Percentiles rank a stretch among this genome's conserved stretches.
These are phyloP conservation scores for Fragosphaeria purpurea DNA, from an alignment of 2,329 filamentous ascomycete genomes.

Conservation along the genomic window DNA sequence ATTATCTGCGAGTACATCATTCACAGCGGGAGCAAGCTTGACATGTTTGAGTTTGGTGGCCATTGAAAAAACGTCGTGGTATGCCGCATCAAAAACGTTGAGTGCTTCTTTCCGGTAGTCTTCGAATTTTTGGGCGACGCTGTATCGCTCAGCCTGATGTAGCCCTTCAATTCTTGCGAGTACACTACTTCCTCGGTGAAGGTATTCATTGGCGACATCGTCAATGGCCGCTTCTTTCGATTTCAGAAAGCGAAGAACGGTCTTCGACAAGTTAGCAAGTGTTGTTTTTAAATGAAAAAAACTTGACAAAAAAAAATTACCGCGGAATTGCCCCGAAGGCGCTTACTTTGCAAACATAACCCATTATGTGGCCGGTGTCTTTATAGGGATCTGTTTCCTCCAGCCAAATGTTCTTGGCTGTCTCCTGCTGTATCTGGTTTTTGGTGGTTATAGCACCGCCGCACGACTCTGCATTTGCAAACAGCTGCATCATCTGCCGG, in stretches of 20 bases:
- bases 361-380: conserved; percentile 10
- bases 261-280: neutral
- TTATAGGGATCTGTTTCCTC: conserved; percentile 10
- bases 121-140: neutral
- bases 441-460: no score
- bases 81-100: neutral
- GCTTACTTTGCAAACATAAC: conserved; percentile 13
- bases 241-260: conserved; percentile 12
- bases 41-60: conserved; percentile 1
- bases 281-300: no score
- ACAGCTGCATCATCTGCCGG: conserved; percentile 8
- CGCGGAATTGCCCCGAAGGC: no score
- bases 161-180: conserved; percentile 1
- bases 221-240: conserved; percentile 13
- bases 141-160: conserved; percentile 1
- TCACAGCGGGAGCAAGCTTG: conserved; percentile 2
- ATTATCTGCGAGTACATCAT: conserved; percentile 1
- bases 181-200: conserved; percentile 7
- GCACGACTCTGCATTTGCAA: neutral
- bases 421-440: neutral
- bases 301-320: neutral
- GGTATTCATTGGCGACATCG: conserved; percentile 12
- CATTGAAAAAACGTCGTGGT: neutral
- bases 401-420: conserved; percentile 9
- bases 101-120: neutral